Conservation (phyloP, 1,284 basidiomycete genomes). For the Lentinula novae-zelandiae region DNA sequence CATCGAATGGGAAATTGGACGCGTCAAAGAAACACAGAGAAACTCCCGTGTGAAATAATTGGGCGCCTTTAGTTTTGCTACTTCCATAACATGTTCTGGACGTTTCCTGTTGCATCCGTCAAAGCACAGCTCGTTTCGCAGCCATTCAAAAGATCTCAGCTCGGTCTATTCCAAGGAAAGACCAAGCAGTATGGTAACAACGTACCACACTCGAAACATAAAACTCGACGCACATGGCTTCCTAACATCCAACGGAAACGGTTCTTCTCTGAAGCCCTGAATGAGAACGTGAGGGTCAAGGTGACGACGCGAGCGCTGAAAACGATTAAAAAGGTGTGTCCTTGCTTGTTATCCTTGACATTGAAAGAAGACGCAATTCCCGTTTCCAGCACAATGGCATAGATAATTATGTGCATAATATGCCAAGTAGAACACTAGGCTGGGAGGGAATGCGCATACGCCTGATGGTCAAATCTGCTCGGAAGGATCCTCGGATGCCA, state of each 20-base stretch:
- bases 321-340: slow-evolving; percentile 74
- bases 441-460: slow-evolving; percentile 74
- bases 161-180: slow-evolving; percentile 79
- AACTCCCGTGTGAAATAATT: not conserved
- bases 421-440: slow-evolving; percentile 62
- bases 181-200: slow-evolving; percentile 84
- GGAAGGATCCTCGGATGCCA: slow-evolving; percentile 24
- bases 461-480: slow-evolving; percentile 47
- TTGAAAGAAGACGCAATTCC: not conserved
- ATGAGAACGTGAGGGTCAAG: slow-evolving; percentile 57
- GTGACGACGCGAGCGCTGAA: slow-evolving; percentile 71
- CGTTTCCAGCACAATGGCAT: slow-evolving; percentile 65
- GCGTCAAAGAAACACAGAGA: not conserved
- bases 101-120: not conserved
- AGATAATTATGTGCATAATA: slow-evolving; percentile 73
- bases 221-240: slow-evolving; percentile 88
- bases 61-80: not conserved
- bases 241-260: slow-evolving; percentile 82
- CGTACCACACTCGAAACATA: slow-evolving; percentile 87
- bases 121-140: slow-evolving; percentile 37
- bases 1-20: not conserved
- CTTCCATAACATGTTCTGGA: slow-evolving; percentile 1
- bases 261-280: slow-evolving; percentile 63
- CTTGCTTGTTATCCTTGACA: not conserved
- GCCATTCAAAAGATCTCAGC: slow-evolving; percentile 74